Conservation (phyloP, 2,329 filamentous ascomycete genomes). For the Chaetomium sp. region DNA sequence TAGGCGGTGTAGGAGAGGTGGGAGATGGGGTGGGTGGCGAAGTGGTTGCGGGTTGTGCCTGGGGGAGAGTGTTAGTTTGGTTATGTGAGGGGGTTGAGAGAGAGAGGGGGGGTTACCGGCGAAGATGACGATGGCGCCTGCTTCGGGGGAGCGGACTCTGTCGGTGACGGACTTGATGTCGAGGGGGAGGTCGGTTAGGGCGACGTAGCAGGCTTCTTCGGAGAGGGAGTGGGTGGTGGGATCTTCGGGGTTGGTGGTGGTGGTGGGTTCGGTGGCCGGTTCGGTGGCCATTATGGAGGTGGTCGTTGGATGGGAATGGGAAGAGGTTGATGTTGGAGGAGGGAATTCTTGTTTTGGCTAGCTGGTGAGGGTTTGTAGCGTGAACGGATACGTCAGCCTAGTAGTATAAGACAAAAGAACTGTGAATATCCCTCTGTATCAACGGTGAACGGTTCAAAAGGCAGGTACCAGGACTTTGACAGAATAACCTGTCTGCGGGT, state of each 20-base stretch:
- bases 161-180: slow-evolving; percentile 53
- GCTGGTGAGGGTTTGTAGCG: too few relatives aligned
- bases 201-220: slow-evolving; percentile 55
- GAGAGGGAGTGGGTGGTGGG: slow-evolving; percentile 40
- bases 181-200: slow-evolving; percentile 58
- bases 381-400: too few relatives aligned
- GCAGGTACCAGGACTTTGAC: too few relatives aligned
- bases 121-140: slow-evolving; percentile 71
- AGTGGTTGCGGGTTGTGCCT: slow-evolving; percentile 74
- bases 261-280: background rate
- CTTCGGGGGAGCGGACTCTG: slow-evolving; percentile 63
- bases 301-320: background rate
- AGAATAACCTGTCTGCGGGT: too few relatives aligned
- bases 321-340: background rate
- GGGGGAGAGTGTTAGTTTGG: background rate
- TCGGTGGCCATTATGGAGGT: too few relatives aligned
- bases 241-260: slow-evolving; percentile 33
- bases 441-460: too few relatives aligned
- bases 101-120: slow-evolving; percentile 44
- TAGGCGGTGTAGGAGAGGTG: slow-evolving; percentile 74
- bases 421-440: too few relatives aligned
- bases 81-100: background rate
- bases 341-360: background rate
- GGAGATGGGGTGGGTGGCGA: slow-evolving; percentile 63
- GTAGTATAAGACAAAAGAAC: too few relatives aligned